These are phyloP conservation scores for Podospora appendiculata DNA, from an alignment of 495 filamentous ascomycete genomes.

Conservation along the genomic window DNA sequence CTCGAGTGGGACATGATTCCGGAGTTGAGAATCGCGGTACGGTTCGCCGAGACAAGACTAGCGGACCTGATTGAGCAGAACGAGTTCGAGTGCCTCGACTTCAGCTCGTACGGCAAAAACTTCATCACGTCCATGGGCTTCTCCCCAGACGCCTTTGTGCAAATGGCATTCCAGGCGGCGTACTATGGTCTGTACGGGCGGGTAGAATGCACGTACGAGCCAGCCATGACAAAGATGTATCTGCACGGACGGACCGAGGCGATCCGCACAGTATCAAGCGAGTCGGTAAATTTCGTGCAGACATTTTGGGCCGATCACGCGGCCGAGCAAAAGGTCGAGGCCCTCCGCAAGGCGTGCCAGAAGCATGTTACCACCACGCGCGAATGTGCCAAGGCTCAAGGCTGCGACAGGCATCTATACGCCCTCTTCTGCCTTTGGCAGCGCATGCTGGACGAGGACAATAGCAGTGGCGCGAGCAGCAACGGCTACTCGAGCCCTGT, in stretches of 20 bases:
- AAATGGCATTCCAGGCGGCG: constrained; percentile 98
- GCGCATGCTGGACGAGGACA: constrained; percentile 70
- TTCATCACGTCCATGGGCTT: constrained; percentile 97
- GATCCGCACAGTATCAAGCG: constrained; percentile 75
- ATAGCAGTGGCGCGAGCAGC: constrained; percentile 41
- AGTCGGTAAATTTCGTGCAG: constrained; percentile 77
- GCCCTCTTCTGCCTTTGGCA: constrained; percentile 96
- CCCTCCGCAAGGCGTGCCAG: constrained; percentile 73
- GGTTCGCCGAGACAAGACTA: constrained; percentile 91
- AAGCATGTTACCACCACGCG: constrained; percentile 74
- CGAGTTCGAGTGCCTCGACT: constrained; percentile 90
- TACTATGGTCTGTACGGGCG: constrained; percentile 97
- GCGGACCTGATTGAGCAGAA: constrained; percentile 95
- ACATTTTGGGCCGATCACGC: constrained; percentile 94
- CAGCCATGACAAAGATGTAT: constrained; percentile 94
- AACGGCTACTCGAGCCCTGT: constrained; percentile 54
- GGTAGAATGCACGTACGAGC: constrained; percentile 92
- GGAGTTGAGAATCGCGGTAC: constrained; percentile 81
- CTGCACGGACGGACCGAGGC: constrained; percentile 94
- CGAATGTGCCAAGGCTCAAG: constrained; percentile 83
- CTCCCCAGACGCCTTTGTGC: constrained; percentile 94
- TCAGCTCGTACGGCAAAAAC: constrained; percentile 85
- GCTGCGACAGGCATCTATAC: constrained; percentile 91
- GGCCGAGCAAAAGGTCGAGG: constrained; percentile 71
- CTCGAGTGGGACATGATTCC: constrained; percentile 97